Percentiles rank a stretch among this genome's conserved stretches.
Evolutionary conservation across 148 eudicot species (phyloP).

Genomic region (Rhododendron ovatum): DNA sequence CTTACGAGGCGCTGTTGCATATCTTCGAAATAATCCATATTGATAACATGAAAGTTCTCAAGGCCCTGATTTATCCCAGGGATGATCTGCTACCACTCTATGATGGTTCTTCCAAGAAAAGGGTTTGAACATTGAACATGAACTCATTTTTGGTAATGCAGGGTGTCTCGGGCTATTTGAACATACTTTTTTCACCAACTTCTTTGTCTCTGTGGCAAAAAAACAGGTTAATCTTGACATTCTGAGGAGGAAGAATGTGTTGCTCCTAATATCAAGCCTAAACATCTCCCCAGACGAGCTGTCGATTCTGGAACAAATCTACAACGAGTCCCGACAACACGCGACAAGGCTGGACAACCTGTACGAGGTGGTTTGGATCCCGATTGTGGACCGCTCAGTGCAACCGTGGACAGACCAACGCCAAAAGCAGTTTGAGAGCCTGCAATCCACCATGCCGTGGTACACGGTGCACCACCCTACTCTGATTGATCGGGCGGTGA

Average conservation of each 20-base stretch:
- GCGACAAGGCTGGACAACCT: conserved; percentile 4
- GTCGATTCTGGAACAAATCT: conserved; percentile 54
- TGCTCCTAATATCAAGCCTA: conserved; percentile 57
- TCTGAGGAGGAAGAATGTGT: conserved; percentile 53
- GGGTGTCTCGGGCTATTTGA: too few relatives aligned
- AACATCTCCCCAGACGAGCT: conserved; percentile 58
- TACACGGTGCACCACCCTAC: conserved; percentile 57
- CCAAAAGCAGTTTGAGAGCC: conserved; percentile 35
- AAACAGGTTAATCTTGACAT: conserved; percentile 42
- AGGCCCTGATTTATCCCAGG: conserved; percentile 40
- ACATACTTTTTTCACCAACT: too few relatives aligned
- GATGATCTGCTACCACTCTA: conserved; percentile 61
- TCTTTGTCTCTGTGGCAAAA: not conserved
- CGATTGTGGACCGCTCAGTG: conserved; percentile 39
- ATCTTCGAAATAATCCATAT: conserved; percentile 54
- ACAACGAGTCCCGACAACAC: conserved; percentile 35
- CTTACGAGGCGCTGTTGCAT: conserved; percentile 36
- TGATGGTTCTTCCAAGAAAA: conserved; percentile 44
- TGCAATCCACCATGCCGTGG: conserved; percentile 57
- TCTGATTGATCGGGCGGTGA: conserved; percentile 27
- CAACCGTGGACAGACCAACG: conserved; percentile 33
- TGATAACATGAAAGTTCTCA: conserved; percentile 63
- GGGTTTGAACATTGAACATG: conserved; percentile 27
- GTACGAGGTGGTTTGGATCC: conserved; percentile 67
- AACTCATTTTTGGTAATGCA: too few relatives aligned